Base-by-base conservation (phyloP, 2,329 filamentous ascomycete species). In the Fonsecaea erecta region DNA sequence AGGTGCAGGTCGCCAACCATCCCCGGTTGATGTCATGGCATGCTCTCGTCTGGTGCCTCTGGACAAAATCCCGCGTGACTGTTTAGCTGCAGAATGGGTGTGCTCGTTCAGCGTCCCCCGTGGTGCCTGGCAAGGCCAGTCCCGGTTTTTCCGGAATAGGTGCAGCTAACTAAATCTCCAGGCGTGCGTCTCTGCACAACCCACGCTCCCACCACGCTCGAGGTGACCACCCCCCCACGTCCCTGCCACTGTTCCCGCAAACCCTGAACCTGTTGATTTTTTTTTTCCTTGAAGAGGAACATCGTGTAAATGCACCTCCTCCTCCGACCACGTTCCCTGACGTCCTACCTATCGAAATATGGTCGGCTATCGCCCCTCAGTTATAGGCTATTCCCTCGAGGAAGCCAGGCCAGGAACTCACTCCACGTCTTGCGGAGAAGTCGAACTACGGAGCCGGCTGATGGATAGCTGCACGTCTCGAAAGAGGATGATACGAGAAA, bases 341-440 rank as follows among this genome's bases (percentile, higher is more conserved):
- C 8, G 24, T n/a, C n/a, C 14, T 24, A 8, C 46, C 57, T 16
- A 18, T 46, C 43, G 12, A 24, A 46, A 21, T 21, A 24, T 18
- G 1, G 43, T 60, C 57, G 57, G 57, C 43, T 60, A 52, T 60
- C 18, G 43, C 34, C 40, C 21, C 2, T 60, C 40, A 26, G 4
- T 21, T 40, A 60, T 60, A 60, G 46, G 43, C 57, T 60, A 60
- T 60, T 52, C 28, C n/a, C n/a, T 46, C 57, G 35, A 48, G 43
- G 24, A 52, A 26, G 12, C 16, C 57, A 48, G 43, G 7, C 16
- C 57, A 58, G 37, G 56, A 35, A 21, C 37, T 48, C 43, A 40
- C 18, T 58, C 34, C 57, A 52, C 37, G 18, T 3, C 12, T 46
- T 60, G 57, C 43, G 30, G 57, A 60, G 48, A 53, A 53, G 18